Percentiles rank a stretch among this genome's conserved stretches.
Evolutionary conservation across 139 green algal species (phyloP).

Genomic region (Haematococcus sp.): DNA sequence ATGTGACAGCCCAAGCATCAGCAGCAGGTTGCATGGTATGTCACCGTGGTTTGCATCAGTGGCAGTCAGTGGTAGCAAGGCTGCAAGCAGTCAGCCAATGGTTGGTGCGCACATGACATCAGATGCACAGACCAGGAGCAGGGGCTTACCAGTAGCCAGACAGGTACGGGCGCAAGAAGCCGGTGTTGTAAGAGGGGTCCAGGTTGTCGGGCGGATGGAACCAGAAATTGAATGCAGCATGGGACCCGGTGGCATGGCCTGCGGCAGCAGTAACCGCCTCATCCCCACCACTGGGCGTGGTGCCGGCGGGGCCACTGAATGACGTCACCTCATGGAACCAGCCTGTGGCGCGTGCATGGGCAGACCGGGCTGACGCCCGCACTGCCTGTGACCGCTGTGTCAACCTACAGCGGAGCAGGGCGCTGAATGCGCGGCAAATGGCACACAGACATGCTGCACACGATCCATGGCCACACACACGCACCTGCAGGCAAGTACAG

Average conservation of each 20-base stretch:
- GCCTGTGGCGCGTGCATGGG: conserved; percentile 22
- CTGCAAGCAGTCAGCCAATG: no score
- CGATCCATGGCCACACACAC: background rate
- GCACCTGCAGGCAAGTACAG: conserved; percentile 74
- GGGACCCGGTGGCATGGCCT: conserved; percentile 15
- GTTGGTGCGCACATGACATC: no score
- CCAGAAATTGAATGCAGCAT: conserved; percentile 89
- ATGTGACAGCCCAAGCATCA: no score
- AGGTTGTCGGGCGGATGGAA: conserved; percentile 84
- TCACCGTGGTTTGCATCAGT: no score
- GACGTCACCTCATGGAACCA: conserved; percentile 91
- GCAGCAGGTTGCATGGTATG: no score
- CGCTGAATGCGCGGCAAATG: no score
- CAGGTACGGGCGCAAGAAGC: conserved; percentile 40
- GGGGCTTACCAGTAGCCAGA: conserved; percentile 44
- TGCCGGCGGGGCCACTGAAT: conserved; percentile 22
- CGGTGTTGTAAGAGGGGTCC: conserved; percentile 15
- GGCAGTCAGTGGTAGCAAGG: no score
- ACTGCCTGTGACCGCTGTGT: no score
- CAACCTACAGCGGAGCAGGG: no score
- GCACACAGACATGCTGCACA: background rate
- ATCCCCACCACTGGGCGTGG: background rate
- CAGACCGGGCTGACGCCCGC: no score
- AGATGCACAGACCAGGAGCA: no score
- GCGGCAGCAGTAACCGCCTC: background rate